Evolutionary conservation across 148 eudicot species (phyloP).

Genomic region (Cornus kousa): DNA sequence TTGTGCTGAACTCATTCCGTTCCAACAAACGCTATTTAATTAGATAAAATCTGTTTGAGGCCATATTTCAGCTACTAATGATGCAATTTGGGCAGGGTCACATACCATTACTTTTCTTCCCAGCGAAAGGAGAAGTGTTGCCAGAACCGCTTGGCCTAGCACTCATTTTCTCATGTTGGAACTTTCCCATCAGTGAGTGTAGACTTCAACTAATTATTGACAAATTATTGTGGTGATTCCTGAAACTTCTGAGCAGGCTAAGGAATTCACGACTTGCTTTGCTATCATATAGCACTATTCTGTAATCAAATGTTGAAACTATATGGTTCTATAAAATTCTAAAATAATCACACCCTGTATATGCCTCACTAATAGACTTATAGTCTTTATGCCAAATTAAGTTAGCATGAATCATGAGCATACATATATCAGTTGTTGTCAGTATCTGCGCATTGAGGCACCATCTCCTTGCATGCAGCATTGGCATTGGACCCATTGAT

Average conservation of each 20-base stretch:
- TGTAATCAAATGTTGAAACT: neutral
- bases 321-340: neutral
- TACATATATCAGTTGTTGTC: neutral
- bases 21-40: neutral
- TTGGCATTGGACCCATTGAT: no score
- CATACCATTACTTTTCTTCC: slow-evolving; percentile 24
- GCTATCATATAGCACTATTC: neutral
- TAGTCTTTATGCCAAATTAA: neutral
- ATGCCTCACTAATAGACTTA: neutral
- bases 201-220: neutral
- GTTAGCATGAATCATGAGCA: neutral
- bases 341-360: neutral
- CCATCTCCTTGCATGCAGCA: slow-evolving; percentile 23
- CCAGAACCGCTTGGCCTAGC: slow-evolving; percentile 29
- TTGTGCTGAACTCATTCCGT: neutral
- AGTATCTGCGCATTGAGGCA: neutral
- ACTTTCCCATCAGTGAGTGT: slow-evolving; percentile 26
- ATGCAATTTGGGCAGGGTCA: slow-evolving; percentile 14
- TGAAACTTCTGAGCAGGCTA: neutral
- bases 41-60: neutral
- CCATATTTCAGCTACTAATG: neutral
- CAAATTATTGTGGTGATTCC: neutral
- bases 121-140: slow-evolving; percentile 22
- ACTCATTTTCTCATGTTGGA: slow-evolving; percentile 25
- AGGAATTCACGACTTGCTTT: neutral